Conservation (phyloP, 768 basidiomycete species). For the Mycena pura region DNA sequence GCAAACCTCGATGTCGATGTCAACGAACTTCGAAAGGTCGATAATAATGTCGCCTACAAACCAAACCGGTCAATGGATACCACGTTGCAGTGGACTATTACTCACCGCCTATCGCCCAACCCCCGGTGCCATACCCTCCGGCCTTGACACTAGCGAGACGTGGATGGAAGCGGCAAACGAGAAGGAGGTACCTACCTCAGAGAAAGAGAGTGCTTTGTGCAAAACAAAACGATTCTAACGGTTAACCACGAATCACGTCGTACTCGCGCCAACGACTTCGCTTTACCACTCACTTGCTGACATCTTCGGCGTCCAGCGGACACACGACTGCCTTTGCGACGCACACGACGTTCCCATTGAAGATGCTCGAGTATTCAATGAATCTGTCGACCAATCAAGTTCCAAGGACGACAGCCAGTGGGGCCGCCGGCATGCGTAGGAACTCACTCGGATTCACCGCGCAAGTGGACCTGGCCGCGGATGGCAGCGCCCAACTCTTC, state of each 20-base stretch:
- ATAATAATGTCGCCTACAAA: constrained; percentile 72
- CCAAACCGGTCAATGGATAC: not conserved
- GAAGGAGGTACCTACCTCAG: constrained; percentile 38
- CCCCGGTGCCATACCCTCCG: constrained; percentile 91
- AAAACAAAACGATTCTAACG: constrained; percentile 73
- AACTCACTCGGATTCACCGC: constrained; percentile 49
- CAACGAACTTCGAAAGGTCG: constrained; percentile 74
- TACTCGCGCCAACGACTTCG: not conserved
- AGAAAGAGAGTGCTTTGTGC: constrained; percentile 69
- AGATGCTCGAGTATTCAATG: constrained; percentile 58
- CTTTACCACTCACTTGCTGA: constrained; percentile 67
- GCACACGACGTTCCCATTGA: constrained; percentile 79
- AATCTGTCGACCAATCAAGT: constrained; percentile 42
- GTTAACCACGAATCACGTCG: not conserved
- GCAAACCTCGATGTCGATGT: constrained; percentile 65
- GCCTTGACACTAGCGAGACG: constrained; percentile 61
- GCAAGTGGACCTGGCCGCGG: constrained; percentile 54
- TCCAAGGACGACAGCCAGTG: not conserved
- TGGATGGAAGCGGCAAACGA: not conserved
- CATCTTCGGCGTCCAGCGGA: constrained; percentile 80
- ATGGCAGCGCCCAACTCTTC: constrained; percentile 53
- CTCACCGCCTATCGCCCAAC: constrained; percentile 88
- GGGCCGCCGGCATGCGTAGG: too few relatives aligned
- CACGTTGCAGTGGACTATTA: constrained; percentile 68
- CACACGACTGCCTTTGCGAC: constrained; percentile 68